Conservation (phyloP, 768 basidiomycete genomes). For the Boletellus ananiceps region DNA sequence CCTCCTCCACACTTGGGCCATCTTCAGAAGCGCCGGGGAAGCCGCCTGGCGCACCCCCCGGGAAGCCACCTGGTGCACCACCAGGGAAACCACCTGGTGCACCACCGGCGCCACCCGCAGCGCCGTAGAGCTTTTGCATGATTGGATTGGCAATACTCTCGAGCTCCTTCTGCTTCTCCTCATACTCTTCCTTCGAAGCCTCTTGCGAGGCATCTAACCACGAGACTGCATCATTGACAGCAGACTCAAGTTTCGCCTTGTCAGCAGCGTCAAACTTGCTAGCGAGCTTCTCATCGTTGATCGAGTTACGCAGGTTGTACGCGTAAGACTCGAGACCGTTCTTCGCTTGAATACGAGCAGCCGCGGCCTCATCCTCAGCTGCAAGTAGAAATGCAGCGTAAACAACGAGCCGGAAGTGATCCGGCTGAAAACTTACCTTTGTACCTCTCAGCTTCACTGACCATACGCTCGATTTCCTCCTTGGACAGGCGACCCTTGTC, state of each 20-base stretch:
- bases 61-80: constrained; percentile 49
- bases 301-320: constrained; percentile 91
- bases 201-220: constrained; percentile 89
- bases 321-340: constrained; percentile 92
- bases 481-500: constrained; percentile 96
- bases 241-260: constrained; percentile 76
- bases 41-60: constrained; percentile 61
- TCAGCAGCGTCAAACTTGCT: constrained; percentile 84
- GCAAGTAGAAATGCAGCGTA: constrained; percentile 7
- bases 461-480: constrained; percentile 99
- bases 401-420: constrained; percentile 1
- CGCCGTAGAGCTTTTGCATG: constrained; percentile 67
- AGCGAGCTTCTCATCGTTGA: constrained; percentile 80
- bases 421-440: constrained; percentile 46
- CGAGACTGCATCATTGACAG: constrained; percentile 77
- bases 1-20: constrained; percentile 89
- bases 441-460: constrained; percentile 89
- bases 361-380: constrained; percentile 86
- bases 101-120: constrained; percentile 46
- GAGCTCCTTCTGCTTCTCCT: constrained; percentile 88
- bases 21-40: constrained; percentile 71
- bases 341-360: constrained; percentile 79
- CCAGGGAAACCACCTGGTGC: constrained; percentile 64
- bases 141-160: constrained; percentile 78
- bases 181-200: constrained; percentile 92